Evolutionary conservation across 306 rosid species (phyloP).

Genomic region (Pyrus pyrifolia): DNA sequence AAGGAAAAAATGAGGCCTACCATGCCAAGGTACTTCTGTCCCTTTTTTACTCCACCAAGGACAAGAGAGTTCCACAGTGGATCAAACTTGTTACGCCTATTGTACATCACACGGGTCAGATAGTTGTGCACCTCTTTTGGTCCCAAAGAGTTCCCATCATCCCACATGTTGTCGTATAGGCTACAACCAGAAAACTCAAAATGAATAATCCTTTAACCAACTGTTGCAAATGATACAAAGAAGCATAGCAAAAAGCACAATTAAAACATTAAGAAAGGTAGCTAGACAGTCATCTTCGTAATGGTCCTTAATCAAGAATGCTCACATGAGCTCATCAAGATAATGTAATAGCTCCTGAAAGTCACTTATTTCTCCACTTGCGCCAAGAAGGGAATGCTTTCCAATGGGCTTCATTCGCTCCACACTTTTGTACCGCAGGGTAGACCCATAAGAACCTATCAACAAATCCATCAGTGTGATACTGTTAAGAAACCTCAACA

Average conservation of each 20-base stretch:
- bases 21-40: constrained; percentile 60
- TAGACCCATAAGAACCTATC: constrained; percentile 90
- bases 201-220: constrained; percentile 2
- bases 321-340: constrained; percentile 88
- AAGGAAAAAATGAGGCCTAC: constrained; percentile 30
- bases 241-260: not conserved
- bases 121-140: constrained; percentile 63
- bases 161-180: constrained; percentile 81
- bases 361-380: constrained; percentile 94
- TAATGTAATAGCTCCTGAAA: constrained; percentile 73
- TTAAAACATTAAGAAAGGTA: not conserved
- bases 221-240: not conserved
- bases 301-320: not conserved
- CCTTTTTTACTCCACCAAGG: constrained; percentile 57
- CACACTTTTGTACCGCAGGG: constrained; percentile 84
- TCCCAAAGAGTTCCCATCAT: constrained; percentile 62
- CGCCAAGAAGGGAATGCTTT: constrained; percentile 88
- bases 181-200: constrained; percentile 30
- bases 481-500: not conserved
- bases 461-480: constrained; percentile 7
- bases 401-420: constrained; percentile 81
- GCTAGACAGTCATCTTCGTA: not conserved
- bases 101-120: constrained; percentile 55
- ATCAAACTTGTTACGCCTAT: constrained; percentile 56
- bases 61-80: constrained; percentile 60